These are phyloP conservation scores for Globisporangium spiculum DNA, from an alignment of 352 stramenopile species.

Conservation along the genomic window DNA sequence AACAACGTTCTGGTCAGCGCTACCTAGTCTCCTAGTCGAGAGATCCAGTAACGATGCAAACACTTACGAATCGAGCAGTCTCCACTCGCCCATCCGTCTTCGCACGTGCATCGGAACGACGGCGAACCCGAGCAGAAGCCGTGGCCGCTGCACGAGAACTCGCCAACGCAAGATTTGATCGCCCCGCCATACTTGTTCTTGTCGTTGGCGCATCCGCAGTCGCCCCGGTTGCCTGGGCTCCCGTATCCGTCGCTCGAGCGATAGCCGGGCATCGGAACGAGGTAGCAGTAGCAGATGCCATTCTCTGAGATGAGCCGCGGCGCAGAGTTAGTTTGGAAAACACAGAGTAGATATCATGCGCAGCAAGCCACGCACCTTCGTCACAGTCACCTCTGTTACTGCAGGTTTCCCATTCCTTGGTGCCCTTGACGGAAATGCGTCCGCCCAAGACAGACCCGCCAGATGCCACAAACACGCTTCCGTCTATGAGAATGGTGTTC, in stretches of 20 bases:
- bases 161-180: conserved; percentile 57
- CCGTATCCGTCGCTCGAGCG: conserved; percentile 86
- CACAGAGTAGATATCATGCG: conserved; percentile 16
- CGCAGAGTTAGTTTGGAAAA: neutral
- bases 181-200: conserved; percentile 69
- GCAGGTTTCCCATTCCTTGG: conserved; percentile 88
- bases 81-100: conserved; percentile 54
- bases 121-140: conserved; percentile 58
- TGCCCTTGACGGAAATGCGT: conserved; percentile 59
- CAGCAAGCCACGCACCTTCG: conserved; percentile 17
- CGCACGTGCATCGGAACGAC: conserved; percentile 57
- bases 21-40: neutral
- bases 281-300: conserved; percentile 53
- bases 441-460: conserved; percentile 40
- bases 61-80: conserved; percentile 62
- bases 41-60: neutral
- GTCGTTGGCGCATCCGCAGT: conserved; percentile 89
- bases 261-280: conserved; percentile 73
- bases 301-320: conserved; percentile 22
- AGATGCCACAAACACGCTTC: conserved; percentile 47
- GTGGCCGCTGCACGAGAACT: conserved; percentile 73
- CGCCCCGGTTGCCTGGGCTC: conserved; percentile 78
- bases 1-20: neutral
- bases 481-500: conserved; percentile 34
- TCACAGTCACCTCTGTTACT: conserved; percentile 89